Evolutionary conservation across 345 rosid species (phyloP).

Genomic region (Brassica incana): DNA sequence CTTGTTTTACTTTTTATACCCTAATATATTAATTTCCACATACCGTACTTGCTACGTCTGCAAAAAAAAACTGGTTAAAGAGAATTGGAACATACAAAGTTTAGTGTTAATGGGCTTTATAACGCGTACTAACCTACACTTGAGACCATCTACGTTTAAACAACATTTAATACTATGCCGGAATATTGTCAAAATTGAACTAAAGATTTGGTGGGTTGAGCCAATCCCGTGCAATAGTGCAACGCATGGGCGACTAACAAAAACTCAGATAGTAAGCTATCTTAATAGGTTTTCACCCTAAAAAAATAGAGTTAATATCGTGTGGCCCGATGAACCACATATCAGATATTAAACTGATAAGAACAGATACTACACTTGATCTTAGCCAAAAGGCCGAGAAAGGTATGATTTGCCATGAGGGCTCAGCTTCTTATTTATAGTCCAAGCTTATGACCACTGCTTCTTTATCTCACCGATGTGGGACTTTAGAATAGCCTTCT

Average conservation of each 20-base stretch:
- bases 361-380: constrained; percentile 68
- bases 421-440: not conserved
- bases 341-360: constrained; percentile 67
- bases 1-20: not conserved
- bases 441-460: not conserved
- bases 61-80: not conserved
- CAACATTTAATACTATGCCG: too few species aligned
- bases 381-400: constrained; percentile 77
- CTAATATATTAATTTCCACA: too few species aligned
- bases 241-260: not conserved
- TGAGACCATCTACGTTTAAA: too few species aligned
- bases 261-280: constrained; percentile 32
- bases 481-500: not conserved
- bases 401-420: constrained; percentile 38
- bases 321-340: constrained; percentile 8
- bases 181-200: too few species aligned
- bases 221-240: not conserved
- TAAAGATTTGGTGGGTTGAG: too few species aligned
- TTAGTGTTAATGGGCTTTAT: too few species aligned
- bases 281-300: not conserved
- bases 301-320: constrained; percentile 38
- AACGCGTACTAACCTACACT: too few species aligned
- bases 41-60: not conserved
- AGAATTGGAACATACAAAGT: not conserved
- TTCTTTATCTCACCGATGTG: not conserved